Base-by-base conservation (phyloP, 129 eudicot genomes). In the Kitagawia praeruptora region DNA sequence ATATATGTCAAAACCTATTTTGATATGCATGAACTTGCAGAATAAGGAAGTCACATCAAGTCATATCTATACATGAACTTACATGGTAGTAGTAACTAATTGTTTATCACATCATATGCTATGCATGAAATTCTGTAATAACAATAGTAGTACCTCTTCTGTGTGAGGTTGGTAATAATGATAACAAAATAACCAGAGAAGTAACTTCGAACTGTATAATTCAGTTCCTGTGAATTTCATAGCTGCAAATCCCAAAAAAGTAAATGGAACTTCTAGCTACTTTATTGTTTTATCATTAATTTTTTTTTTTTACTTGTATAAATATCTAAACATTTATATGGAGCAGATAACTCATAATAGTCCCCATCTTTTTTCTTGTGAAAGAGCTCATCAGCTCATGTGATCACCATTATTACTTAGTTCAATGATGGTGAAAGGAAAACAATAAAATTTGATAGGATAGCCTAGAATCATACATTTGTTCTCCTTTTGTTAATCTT, bases 361-460 rank as follows among this genome's bases (percentile, higher is more conserved):
- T 58, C 48, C 77, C 89, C 87, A 81, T 84, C 76, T 83, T 82
- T 75, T 81, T 83, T 78, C 81, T 80, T 85, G 82, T 80, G 77
- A 74, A 74, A 81, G 77, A 75, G 49, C 73, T 84, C 84, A 87
- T 84, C 81, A 75, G 48, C 40, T 87, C 91, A 89, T 85, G 89
- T 85, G 91, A 86, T 82, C 82, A 64, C 88, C 94, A 87, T 87
- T 84, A 84, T 85, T 87, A 84, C 83, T 80, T 61, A 49, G 82
- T 79, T 47, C 85, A 45, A 25, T 74, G 77, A 74, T 14, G 77
- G 39, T 44, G 77, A 45, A 74, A 74, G 34, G 8, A 74, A 74
- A 44, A 44, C 18, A 74, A 45, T 45, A 42, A 12, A 40, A 23
- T 23, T 27, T 34, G 15, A 14, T 69, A 34, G 74, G 12, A 31